Evolutionary conservation across 1,284 basidiomycete species (phyloP), one percentile per base, ranked within the genome.

Genomic region (Malassezia restricta): DNA sequence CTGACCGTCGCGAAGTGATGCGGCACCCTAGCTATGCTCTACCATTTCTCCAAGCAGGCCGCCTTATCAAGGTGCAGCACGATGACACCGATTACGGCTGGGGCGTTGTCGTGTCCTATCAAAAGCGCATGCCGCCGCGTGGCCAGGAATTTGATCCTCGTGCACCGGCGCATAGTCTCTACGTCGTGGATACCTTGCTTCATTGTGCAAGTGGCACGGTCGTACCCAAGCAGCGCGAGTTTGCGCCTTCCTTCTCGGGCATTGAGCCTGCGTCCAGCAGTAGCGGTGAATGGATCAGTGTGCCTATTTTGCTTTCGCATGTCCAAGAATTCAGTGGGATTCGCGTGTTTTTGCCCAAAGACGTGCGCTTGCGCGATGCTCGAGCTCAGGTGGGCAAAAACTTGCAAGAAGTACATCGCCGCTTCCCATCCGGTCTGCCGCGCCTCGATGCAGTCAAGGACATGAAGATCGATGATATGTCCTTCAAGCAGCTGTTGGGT

Each of bases 381-480:
- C 80, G 90, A 47, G 84, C 89, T 59, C 86, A 85, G 6, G 81
- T 83, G 1, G 91, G 86, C 82, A 89, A 89, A 77, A 86, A 86
- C 56, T 81, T 98, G 14, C 74, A 82, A 43, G 92, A 98, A 75
- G 87, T 96, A 14, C 83, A 89, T 57, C 80, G 84, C 55, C 81
- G 92, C 38, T 92, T 92, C 76, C 86, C 88, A 42, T 61, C 66
- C n/a, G 89, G 88, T 1, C 82, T 96, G 42, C 78, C 86, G 0
- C 76, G 92, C 6, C 78, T 99, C 6, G 94, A 98, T 72, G 94
- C 94, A 0, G 78, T 96, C 48, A 80, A 87, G 65, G 90, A 96
- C 74, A 92, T 98, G 90, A 85, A 84, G 28, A 95, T 99, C 73
- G 86, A 85, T 58, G 94, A 98, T 68, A 86, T 88, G 37, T 86